A percentile compares a stretch with the other conserved stretches of the same genome.
Evolutionary conservation across 805 yeast genomes (phyloP).

Genomic region (Saccharomycopsis guyanensis): DNA sequence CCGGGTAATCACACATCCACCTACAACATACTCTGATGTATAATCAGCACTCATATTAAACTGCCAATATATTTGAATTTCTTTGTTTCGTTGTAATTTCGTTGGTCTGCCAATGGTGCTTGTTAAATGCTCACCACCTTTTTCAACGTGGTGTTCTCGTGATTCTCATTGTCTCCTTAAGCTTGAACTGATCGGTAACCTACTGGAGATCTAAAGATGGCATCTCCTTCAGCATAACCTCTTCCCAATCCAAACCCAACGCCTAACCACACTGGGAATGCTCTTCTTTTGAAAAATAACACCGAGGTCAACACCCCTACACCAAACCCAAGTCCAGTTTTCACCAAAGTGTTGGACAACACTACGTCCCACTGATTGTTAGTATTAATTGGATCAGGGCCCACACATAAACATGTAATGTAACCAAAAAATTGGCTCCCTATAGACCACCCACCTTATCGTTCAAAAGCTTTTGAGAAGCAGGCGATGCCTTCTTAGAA

Average conservation of each 20-base stretch:
- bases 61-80: too few relatives aligned
- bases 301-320: conserved; percentile 93
- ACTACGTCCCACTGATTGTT: conserved; percentile 76
- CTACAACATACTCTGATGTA: too few relatives aligned
- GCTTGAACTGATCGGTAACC: conserved; percentile 73
- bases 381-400: conserved; percentile 1
- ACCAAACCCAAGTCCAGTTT: conserved; percentile 94
- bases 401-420: too few relatives aligned
- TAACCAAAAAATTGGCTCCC: neutral
- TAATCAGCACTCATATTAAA: too few relatives aligned
- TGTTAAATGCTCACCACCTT: too few relatives aligned
- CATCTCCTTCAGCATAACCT: conserved; percentile 97
- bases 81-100: too few relatives aligned
- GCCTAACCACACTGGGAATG: conserved; percentile 98
- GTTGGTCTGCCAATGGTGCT: too few relatives aligned
- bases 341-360: conserved; percentile 86
- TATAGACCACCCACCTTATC: conserved; percentile 63
- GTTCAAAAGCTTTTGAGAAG: conserved; percentile 21
- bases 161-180: too few relatives aligned
- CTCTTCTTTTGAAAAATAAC: conserved; percentile 81
- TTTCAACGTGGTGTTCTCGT: too few relatives aligned
- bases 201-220: conserved; percentile 79
- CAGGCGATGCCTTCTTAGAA: conserved; percentile 16
- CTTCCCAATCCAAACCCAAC: conserved; percentile 96
- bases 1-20: too few relatives aligned